A percentile compares a stretch with the other conserved stretches of the same genome.
Conservation (phyloP, 1,284 basidiomycete species). For the Irpex lacteus region DNA sequence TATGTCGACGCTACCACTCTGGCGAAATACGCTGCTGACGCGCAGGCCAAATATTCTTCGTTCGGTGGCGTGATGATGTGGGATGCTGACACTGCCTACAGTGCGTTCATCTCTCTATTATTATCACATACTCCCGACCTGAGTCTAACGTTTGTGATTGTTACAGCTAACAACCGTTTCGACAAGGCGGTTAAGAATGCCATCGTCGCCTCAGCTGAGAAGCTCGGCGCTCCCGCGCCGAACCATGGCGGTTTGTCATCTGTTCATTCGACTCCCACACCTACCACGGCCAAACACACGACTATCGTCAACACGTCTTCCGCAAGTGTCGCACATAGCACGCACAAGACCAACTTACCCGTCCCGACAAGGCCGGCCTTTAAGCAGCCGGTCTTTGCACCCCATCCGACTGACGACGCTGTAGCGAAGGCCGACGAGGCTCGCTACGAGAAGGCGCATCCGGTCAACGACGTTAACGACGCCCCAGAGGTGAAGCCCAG, state of each 20-base stretch:
- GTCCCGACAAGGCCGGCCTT: background rate
- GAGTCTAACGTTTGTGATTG: conserved; percentile 6
- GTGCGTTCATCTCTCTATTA: conserved; percentile 17
- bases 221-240: conserved; percentile 11
- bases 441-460: conserved; percentile 11
- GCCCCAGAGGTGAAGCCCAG: background rate
- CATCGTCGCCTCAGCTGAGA: conserved; percentile 19
- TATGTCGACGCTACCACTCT: conserved; percentile 47
- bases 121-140: background rate
- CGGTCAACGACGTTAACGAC: background rate
- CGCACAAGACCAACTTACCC: background rate
- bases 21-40: conserved; percentile 38
- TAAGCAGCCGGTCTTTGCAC: conserved; percentile 1
- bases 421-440: conserved; percentile 11
- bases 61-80: conserved; percentile 67
- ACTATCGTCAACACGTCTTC: background rate
- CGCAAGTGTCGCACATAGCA: background rate
- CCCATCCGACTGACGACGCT: conserved; percentile 6
- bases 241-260: background rate
- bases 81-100: conserved; percentile 28
- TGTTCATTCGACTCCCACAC: conserved; percentile 2
- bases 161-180: conserved; percentile 26
- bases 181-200: conserved; percentile 28
- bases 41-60: conserved; percentile 46
- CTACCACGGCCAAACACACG: conserved; percentile 5